Evolutionary conservation across 2,329 filamentous ascomycete genomes (phyloP).

Genomic region (Fusarium pseudocircinatum): DNA sequence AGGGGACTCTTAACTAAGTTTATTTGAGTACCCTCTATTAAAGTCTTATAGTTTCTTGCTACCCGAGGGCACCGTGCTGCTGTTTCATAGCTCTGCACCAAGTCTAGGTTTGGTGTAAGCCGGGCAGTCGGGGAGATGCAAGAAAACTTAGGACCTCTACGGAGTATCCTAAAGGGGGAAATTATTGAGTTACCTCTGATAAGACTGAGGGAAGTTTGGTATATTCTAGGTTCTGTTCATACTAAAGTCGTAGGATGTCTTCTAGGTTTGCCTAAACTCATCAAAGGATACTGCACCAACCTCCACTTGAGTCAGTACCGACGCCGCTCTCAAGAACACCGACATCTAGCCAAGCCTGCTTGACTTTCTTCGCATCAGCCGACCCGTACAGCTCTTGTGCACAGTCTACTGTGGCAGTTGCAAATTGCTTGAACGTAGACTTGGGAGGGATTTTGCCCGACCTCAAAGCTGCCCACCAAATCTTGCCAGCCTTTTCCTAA

Average conservation of each 20-base stretch:
- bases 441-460: conserved; percentile 53
- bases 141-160: not conserved
- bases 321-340: conserved; percentile 49
- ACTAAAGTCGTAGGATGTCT: not conserved
- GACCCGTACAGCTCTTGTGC: conserved; percentile 55
- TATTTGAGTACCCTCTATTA: not conserved
- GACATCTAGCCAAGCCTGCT: conserved; percentile 59
- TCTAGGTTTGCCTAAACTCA: not conserved
- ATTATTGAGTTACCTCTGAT: not conserved
- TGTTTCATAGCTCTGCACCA: not conserved
- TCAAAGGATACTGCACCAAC: conserved; percentile 32
- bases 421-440: conserved; percentile 60
- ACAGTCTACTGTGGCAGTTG: conserved; percentile 58
- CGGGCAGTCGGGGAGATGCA: not conserved
- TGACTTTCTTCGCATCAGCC: conserved; percentile 55
- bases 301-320: conserved; percentile 18
- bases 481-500: conserved; percentile 63
- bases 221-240: not conserved
- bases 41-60: not conserved
- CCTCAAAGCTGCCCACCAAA: conserved; percentile 62
- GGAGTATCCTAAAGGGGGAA: not conserved
- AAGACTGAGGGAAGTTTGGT: not conserved
- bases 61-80: not conserved
- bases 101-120: not conserved
- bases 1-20: not conserved